phyloP scores from a whole-genome alignment of 345 rosid species.

The Hevea brasiliensis region DNA sequence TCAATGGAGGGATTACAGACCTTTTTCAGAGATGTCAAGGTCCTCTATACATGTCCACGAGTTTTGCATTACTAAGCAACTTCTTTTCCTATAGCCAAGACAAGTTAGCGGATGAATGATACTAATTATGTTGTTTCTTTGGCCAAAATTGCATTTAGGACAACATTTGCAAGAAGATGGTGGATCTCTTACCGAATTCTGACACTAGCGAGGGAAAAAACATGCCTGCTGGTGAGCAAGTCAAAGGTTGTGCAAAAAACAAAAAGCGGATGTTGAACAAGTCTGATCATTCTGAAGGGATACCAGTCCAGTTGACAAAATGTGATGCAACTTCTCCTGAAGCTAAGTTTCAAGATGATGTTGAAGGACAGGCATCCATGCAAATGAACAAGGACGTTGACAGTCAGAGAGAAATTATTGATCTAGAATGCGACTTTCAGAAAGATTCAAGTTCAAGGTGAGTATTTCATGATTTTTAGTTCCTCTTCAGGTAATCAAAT shows the following conservation, averaged over 20 bases:
- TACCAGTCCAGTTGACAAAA: constrained; percentile 27
- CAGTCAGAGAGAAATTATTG: constrained; percentile 44
- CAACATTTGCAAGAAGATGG: constrained; percentile 40
- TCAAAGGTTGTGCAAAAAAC: constrained; percentile 27
- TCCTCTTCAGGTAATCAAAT: neutral
- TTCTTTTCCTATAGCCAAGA: constrained; percentile 1
- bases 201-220: constrained; percentile 27
- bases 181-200: constrained; percentile 24
- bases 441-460: constrained; percentile 57
- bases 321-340: constrained; percentile 26
- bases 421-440: constrained; percentile 49
- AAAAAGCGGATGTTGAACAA: constrained; percentile 37
- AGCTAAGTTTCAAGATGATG: constrained; percentile 32
- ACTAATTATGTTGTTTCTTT: constrained; percentile 17
- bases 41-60: constrained; percentile 20
- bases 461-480: constrained; percentile 5
- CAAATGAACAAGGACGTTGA: constrained; percentile 39
- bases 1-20: constrained; percentile 63
- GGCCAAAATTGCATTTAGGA: constrained; percentile 49
- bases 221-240: constrained; percentile 25
- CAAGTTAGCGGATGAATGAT: constrained; percentile 13
- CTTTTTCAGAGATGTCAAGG: constrained; percentile 82
- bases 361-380: constrained; percentile 31
- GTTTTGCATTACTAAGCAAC: neutral
- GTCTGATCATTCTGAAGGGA: constrained; percentile 34